phyloP scores from a whole-genome alignment of 176 grass and related monocot species.

The Chrysopogon serrulatus region DNA sequence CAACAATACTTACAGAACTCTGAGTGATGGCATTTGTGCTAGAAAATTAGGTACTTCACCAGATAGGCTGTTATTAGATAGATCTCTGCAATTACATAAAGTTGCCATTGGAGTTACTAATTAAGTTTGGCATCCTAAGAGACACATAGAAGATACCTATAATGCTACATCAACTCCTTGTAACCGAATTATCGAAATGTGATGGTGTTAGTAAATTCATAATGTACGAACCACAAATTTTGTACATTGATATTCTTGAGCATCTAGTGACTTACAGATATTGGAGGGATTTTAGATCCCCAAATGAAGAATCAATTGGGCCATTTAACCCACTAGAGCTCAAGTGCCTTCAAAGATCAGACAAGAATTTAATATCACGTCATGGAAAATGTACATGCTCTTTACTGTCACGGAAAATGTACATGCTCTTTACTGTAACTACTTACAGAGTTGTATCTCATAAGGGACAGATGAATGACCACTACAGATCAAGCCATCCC shows the following conservation, averaged over 20 bases:
- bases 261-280: no score
- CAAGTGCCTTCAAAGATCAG: slow-evolving; percentile 34
- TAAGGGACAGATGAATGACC: slow-evolving; percentile 10
- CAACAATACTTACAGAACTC: slow-evolving; percentile 46
- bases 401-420: no score
- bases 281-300: slow-evolving; percentile 41
- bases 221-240: slow-evolving; percentile 29
- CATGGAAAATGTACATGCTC: neutral
- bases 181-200: no score
- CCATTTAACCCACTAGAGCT: slow-evolving; percentile 43
- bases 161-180: no score
- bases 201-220: neutral
- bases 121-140: no score
- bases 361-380: neutral
- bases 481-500: slow-evolving; percentile 60
- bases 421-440: no score
- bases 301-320: slow-evolving; percentile 29
- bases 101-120: no score
- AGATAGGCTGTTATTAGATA: slow-evolving; percentile 62
- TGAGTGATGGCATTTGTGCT: slow-evolving; percentile 44
- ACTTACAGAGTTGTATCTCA: slow-evolving; percentile 59
- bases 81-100: slow-evolving; percentile 41
- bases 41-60: slow-evolving; percentile 58
- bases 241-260: no score
- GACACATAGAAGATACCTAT: no score